Base-by-base conservation (phyloP, 192 early-diverging fungal species). In the Obelidium mucronatum region DNA sequence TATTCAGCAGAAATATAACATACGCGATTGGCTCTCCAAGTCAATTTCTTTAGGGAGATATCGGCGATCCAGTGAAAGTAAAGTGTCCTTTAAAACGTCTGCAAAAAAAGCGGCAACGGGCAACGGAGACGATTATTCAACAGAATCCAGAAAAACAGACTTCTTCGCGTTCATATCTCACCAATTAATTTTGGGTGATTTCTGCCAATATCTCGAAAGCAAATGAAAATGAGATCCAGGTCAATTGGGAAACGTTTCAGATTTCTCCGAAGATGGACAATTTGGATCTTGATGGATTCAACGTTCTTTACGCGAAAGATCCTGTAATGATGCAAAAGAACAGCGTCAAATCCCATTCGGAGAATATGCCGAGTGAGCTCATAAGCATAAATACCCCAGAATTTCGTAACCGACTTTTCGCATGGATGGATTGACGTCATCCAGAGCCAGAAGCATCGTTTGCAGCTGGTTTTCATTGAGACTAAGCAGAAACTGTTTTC, bases 391-490 rank as follows among this genome's bases (percentile, higher is more conserved):
- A n/a, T 89, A 94, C 85, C 87, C 83, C 0, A 97, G 79, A 72
- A 97, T 83, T 40, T 84, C 84, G 81, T 95, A 94, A 2, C 94
- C 92, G 13, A 87, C 83, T 44, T 87, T 78, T 3, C 95, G 88
- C 28, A 94, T 92, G 2, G 73, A 72, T 6, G 58, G 66, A 74
- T 90, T 87, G 2, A 91, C 84, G 81, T 96, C 96, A 63, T 94
- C 90, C 54, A 98, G 83, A 6, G 92, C 93, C 66, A 93, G 90
- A 1, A 89, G 68, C 11, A 93, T 84, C 56, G 91, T 91, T 40
- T 89, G 80, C 2, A 97, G 81, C 80, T 95, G 92, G 68, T 95
- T 92, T 4, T 85, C 87, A 40, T 91, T 86, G 36, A 96, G 81
- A 51, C 17, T 39, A 33, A 58, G 22, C 22, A 40, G 62, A 37